A percentile compares a stretch with the other conserved stretches of the same genome.
phyloP scores from a whole-genome alignment of 129 eudicot species.

The Glebionis coronaria region DNA sequence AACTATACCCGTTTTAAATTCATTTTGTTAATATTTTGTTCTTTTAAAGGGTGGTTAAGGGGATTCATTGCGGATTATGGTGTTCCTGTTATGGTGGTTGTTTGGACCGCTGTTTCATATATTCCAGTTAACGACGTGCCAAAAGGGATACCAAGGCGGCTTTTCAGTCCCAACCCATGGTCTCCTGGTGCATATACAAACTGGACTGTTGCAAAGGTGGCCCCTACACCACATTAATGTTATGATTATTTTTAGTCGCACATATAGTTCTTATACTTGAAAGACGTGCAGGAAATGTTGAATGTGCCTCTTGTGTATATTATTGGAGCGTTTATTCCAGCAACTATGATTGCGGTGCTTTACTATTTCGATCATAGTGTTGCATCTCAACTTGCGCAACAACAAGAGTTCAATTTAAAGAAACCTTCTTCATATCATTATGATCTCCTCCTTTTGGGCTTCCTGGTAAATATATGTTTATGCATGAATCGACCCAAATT shows the following conservation, averaged over 20 bases:
- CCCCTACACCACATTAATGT: background rate
- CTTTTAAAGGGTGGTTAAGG: slow-evolving; percentile 71
- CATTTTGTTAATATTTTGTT: background rate
- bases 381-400: slow-evolving; percentile 98
- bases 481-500: background rate
- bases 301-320: slow-evolving; percentile 81
- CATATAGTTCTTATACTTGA: slow-evolving; percentile 11
- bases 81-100: slow-evolving; percentile 92
- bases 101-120: slow-evolving; percentile 89
- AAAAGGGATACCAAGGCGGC: slow-evolving; percentile 86
- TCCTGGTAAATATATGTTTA: slow-evolving; percentile 46
- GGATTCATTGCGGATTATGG: slow-evolving; percentile 95
- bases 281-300: slow-evolving; percentile 70
- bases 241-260: background rate
- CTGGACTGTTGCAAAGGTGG: slow-evolving; percentile 94
- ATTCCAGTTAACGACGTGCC: slow-evolving; percentile 86
- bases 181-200: slow-evolving; percentile 90
- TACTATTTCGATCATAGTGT: slow-evolving; percentile 98
- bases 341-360: slow-evolving; percentile 98
- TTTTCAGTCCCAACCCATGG: slow-evolving; percentile 97
- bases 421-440: slow-evolving; percentile 96
- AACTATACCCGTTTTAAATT: background rate
- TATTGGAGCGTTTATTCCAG: slow-evolving; percentile 92
- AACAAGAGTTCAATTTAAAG: slow-evolving; percentile 82
- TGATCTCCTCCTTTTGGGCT: slow-evolving; percentile 93